phyloP scores from a whole-genome alignment of 495 filamentous ascomycete species.

The Podospora bellae-mahoneyi region DNA sequence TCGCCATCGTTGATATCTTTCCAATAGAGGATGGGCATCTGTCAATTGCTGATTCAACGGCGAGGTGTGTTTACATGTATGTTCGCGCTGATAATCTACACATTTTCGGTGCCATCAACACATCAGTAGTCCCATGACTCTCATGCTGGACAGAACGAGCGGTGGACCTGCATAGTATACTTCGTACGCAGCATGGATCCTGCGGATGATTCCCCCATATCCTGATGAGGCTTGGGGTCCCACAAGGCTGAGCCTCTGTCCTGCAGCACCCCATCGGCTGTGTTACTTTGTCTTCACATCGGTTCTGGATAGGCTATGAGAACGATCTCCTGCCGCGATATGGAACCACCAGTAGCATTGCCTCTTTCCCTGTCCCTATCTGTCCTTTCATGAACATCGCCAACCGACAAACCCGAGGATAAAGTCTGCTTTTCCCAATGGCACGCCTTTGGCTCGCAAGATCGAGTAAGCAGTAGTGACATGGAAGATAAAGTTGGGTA shows the following conservation, averaged over 20 bases:
- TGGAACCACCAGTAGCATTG: background rate
- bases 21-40: background rate
- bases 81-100: background rate
- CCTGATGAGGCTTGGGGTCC: background rate
- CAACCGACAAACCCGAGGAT: conserved; percentile 7
- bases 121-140: background rate
- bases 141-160: background rate
- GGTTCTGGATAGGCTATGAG: background rate
- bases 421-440: conserved; percentile 55
- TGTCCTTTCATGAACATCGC: background rate
- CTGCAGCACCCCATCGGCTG: background rate
- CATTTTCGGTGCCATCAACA: background rate
- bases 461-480: conserved; percentile 53
- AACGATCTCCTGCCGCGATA: too few relatives aligned
- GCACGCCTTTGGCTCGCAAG: conserved; percentile 53
- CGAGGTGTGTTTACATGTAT: background rate
- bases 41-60: background rate
- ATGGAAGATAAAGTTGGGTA: conserved; percentile 63
- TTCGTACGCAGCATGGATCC: background rate
- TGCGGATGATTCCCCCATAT: background rate
- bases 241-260: background rate
- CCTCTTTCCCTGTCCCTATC: background rate
- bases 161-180: background rate
- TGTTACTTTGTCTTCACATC: background rate
- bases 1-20: background rate